phyloP scores from a whole-genome alignment of 768 basidiomycete genomes.

The Auricularia heimuer region DNA sequence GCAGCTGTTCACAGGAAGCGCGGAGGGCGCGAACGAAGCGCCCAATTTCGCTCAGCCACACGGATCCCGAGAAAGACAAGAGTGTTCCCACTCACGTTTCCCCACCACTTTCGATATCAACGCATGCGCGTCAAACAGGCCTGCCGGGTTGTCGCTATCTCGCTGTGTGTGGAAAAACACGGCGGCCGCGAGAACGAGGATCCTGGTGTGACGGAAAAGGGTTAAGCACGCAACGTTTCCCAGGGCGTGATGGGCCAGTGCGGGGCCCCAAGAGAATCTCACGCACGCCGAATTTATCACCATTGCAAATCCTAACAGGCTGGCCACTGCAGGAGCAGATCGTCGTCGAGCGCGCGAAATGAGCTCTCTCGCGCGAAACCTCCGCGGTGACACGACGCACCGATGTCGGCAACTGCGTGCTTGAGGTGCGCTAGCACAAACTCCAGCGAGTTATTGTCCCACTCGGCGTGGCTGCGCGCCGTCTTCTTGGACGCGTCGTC shows the following conservation, averaged over 20 bases:
- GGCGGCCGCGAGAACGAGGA: slow-evolving; percentile 71
- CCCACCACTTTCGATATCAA: slow-evolving; percentile 63
- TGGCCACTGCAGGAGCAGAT: slow-evolving; percentile 14
- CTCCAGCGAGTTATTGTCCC: slow-evolving; percentile 42
- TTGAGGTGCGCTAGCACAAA: slow-evolving; percentile 56
- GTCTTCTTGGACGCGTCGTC: slow-evolving; percentile 2
- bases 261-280: slow-evolving; percentile 1
- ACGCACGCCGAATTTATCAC: slow-evolving; percentile 76
- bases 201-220: slow-evolving; percentile 31
- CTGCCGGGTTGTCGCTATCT: slow-evolving; percentile 43
- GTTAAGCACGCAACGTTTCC: too few species aligned
- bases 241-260: too few species aligned
- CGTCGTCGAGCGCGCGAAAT: too few species aligned
- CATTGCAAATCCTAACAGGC: slow-evolving; percentile 73
- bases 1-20: slow-evolving; percentile 37
- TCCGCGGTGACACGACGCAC: slow-evolving; percentile 16
- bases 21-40: slow-evolving; percentile 1
- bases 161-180: slow-evolving; percentile 58
- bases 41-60: not conserved
- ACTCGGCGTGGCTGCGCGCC: slow-evolving; percentile 24
- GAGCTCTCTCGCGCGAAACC: too few species aligned
- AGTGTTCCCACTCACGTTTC: slow-evolving; percentile 34
- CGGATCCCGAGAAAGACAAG: not conserved
- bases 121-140: slow-evolving; percentile 75
- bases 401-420: slow-evolving; percentile 58